These are phyloP conservation scores for Cornus controversa DNA, from an alignment of 148 eudicot genomes.

Conservation along the genomic window DNA sequence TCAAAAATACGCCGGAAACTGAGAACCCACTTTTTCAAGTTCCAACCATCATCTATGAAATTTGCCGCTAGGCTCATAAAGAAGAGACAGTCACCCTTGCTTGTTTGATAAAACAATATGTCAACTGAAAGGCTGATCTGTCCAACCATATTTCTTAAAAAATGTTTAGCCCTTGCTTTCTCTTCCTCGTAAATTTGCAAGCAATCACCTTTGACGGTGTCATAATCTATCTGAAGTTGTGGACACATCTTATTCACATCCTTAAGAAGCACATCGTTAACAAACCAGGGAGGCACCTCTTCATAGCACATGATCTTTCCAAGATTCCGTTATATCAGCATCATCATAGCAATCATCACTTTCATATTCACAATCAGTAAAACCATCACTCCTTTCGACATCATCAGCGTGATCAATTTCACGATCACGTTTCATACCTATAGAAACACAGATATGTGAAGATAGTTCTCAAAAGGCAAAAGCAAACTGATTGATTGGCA, in stretches of 20 bases:
- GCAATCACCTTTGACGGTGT: background rate
- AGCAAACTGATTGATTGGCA: too few relatives aligned
- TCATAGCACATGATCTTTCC: background rate
- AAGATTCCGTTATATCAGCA: background rate
- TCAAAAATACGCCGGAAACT: background rate
- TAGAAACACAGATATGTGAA: too few relatives aligned
- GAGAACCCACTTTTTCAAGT: background rate
- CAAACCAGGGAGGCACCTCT: background rate
- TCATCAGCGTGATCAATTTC: too few relatives aligned
- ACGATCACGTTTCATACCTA: too few relatives aligned
- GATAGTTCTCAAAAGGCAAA: too few relatives aligned
- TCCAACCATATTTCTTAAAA: constrained; percentile 2
- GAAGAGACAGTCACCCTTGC: background rate
- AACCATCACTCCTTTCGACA: too few relatives aligned
- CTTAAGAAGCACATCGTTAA: background rate
- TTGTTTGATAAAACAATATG: background rate
- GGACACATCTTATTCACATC: background rate
- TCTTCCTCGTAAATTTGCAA: constrained; percentile 13
- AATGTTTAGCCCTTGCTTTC: background rate
- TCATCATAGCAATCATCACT: too few relatives aligned
- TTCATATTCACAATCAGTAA: too few relatives aligned
- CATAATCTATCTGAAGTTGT: background rate
- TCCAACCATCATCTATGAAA: constrained; percentile 11
- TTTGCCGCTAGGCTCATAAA: constrained; percentile 4
- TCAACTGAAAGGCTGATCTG: constrained; percentile 10